phyloP scores from a whole-genome alignment of 371 early-diverging fungal genomes.

The Batrachochytrium dendrobatidis region DNA sequence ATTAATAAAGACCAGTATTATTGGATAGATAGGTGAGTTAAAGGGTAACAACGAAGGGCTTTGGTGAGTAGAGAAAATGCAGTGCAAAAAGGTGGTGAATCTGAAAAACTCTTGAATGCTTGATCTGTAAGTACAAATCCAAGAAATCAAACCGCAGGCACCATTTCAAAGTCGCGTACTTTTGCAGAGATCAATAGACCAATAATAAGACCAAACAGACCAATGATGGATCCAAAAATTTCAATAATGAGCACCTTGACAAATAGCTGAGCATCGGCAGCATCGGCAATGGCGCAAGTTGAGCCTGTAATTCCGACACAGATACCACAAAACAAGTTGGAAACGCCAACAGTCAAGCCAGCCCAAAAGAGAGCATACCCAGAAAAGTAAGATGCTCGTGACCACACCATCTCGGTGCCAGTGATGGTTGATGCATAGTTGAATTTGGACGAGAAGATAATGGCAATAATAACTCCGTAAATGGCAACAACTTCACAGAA shows the following conservation, averaged over 20 bases:
- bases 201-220: slow-evolving; percentile 92
- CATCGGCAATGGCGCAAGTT: slow-evolving; percentile 92
- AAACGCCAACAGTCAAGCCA: slow-evolving; percentile 89
- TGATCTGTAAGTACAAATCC: too few species aligned
- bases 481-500: slow-evolving; percentile 99
- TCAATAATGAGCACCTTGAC: slow-evolving; percentile 93
- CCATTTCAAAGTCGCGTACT: slow-evolving; percentile 12
- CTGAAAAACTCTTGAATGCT: too few species aligned
- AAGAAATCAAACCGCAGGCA: neutral
- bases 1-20: too few species aligned
- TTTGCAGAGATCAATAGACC: slow-evolving; percentile 32
- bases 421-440: slow-evolving; percentile 5
- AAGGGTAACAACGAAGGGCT: too few species aligned
- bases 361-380: slow-evolving; percentile 92
- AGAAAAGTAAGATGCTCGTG: slow-evolving; percentile 15
- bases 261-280: slow-evolving; percentile 88
- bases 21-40: too few species aligned
- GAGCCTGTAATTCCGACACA: slow-evolving; percentile 93
- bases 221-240: slow-evolving; percentile 93
- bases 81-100: too few species aligned
- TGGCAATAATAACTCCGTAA: slow-evolving; percentile 96
- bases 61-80: too few species aligned
- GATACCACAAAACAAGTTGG: slow-evolving; percentile 90
- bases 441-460: slow-evolving; percentile 86
- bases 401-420: neutral